These are phyloP conservation scores for Davidsoniella neocaledoniae DNA, from an alignment of 2,329 filamentous ascomycete species.

Conservation along the genomic window DNA sequence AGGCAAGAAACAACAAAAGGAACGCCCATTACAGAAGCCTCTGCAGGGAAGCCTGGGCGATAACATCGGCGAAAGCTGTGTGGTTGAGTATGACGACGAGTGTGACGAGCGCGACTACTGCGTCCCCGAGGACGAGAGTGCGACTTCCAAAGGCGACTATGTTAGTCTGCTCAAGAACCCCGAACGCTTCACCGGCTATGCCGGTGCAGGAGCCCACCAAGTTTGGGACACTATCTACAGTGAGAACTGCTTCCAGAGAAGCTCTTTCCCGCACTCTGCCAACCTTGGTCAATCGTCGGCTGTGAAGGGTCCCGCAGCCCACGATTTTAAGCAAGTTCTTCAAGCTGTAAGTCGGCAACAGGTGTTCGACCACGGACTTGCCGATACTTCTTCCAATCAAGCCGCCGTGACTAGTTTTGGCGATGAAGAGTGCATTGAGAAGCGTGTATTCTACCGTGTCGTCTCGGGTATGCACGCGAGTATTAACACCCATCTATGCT, in stretches of 20 bases:
- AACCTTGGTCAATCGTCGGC: constrained; percentile 28
- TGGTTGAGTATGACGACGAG: constrained; percentile 93
- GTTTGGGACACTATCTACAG: constrained; percentile 96
- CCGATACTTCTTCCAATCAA: constrained; percentile 24
- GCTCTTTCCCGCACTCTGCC: constrained; percentile 44
- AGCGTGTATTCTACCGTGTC: constrained; percentile 93
- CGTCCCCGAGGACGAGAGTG: constrained; percentile 83
- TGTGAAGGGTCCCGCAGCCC: constrained; percentile 34
- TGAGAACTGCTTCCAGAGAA: constrained; percentile 82
- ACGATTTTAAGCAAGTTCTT: constrained; percentile 45
- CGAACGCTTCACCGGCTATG: constrained; percentile 71
- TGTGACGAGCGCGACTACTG: constrained; percentile 96
- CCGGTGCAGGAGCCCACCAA: constrained; percentile 66
- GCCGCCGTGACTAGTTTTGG: constrained; percentile 52
- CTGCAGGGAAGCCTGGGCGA: constrained; percentile 72
- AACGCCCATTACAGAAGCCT: constrained; percentile 49
- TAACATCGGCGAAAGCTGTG: constrained; percentile 82
- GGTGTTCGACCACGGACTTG: constrained; percentile 37
- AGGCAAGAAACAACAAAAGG: constrained; percentile 52
- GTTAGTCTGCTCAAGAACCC: constrained; percentile 16
- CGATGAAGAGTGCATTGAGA: constrained; percentile 90
- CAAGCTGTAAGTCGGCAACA: constrained; percentile 43
- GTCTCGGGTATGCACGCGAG: constrained; percentile 97
- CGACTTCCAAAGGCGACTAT: constrained; percentile 71
- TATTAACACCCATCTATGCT: constrained; percentile 91